Evolutionary conservation across 2,329 filamentous ascomycete genomes (phyloP), one percentile per base, ranked within the genome.

Genomic region (Fusarium mundagurra): DNA sequence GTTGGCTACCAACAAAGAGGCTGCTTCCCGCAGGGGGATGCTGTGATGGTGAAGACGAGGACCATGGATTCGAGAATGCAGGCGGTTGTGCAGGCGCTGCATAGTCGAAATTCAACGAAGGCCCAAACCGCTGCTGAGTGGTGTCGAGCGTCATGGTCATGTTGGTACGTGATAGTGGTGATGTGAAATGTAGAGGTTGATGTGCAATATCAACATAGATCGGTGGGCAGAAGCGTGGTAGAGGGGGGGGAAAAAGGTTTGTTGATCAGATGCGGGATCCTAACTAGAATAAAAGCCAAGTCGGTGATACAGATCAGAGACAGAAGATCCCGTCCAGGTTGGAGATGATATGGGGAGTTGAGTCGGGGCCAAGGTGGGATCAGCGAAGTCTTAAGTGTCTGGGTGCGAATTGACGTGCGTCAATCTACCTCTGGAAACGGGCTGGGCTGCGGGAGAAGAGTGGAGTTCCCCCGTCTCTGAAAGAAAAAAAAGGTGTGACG

Each of bases 131-230:
- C 86, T 91, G 94, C 86, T 96, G 94, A 84, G 95, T 93, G 80
- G 91, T 91, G 86, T 98, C 94, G 87, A 98, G 91, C 84, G 95
- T 94, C 94, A 98, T 97, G 86, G 94, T 96, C 95, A 98, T 98
- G 84, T 84, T 91, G 85, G 76, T 63, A 69, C 68, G 53, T 64
- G 48, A 62, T 64, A 59, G 63, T 53, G 69, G 64, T 68, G 64
- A 67, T 75, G 69, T 70, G 39, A 45, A 68, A 62, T 67, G 66
- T 38, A 64, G 64, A 45, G 39, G 69, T 48, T 72, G 65, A 65
- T 75, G 55, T 68, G 61, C 61, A 62, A 66, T 76, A 71, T 78
- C 65, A 77, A 71, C 72, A 76, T 78, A 73, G 65, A 67, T 73
- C 44, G 67, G 63, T 78, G 69, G 72, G 61, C 48, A 63, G 67